Evolutionary conservation across 768 basidiomycete species (phyloP).

Genomic region (Holtermanniella nyarrowii): DNA sequence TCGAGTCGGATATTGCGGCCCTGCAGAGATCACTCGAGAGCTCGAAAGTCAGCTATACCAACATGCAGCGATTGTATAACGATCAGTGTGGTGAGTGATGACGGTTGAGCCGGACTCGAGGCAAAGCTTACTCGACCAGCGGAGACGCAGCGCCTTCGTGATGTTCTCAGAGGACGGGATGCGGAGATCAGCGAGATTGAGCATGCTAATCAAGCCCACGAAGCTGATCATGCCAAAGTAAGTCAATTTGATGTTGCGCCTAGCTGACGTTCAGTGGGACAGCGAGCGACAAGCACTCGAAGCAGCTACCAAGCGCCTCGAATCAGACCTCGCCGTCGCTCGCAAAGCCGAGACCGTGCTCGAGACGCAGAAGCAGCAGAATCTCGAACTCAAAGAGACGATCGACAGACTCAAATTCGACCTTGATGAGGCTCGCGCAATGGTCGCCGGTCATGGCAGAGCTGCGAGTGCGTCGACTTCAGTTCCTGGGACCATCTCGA

Average conservation of each 20-base stretch:
- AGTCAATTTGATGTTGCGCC: slow-evolving; percentile 3
- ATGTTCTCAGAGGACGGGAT: slow-evolving; percentile 63
- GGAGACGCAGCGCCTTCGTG: slow-evolving; percentile 67
- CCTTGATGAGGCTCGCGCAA: slow-evolving; percentile 75
- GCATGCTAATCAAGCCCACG: slow-evolving; percentile 53
- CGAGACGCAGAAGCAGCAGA: slow-evolving; percentile 91
- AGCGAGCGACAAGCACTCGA: slow-evolving; percentile 64
- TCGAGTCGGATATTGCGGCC: slow-evolving; percentile 68
- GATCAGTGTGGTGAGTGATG: slow-evolving; percentile 65
- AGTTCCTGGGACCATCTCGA: slow-evolving; percentile 21
- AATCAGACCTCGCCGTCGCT: slow-evolving; percentile 59
- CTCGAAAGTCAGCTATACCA: slow-evolving; percentile 60
- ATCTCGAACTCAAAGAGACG: slow-evolving; percentile 83
- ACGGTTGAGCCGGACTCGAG: no score
- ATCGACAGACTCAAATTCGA: slow-evolving; percentile 91
- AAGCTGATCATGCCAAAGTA: slow-evolving; percentile 50
- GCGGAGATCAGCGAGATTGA: slow-evolving; percentile 57
- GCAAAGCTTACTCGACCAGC: slow-evolving; percentile 44
- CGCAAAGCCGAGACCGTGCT: slow-evolving; percentile 62
- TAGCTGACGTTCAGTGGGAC: slow-evolving; percentile 48
- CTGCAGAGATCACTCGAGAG: slow-evolving; percentile 64
- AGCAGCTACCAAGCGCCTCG: slow-evolving; percentile 58
- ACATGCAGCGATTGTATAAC: slow-evolving; percentile 74
- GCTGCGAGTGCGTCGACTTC: slow-evolving; percentile 7
- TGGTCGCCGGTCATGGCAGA: slow-evolving; percentile 44